Percentiles rank a stretch among this genome's conserved stretches.
Evolutionary conservation across 2,329 filamentous ascomycete genomes (phyloP).

Genomic region (Arthrobotrys sphaeroides): DNA sequence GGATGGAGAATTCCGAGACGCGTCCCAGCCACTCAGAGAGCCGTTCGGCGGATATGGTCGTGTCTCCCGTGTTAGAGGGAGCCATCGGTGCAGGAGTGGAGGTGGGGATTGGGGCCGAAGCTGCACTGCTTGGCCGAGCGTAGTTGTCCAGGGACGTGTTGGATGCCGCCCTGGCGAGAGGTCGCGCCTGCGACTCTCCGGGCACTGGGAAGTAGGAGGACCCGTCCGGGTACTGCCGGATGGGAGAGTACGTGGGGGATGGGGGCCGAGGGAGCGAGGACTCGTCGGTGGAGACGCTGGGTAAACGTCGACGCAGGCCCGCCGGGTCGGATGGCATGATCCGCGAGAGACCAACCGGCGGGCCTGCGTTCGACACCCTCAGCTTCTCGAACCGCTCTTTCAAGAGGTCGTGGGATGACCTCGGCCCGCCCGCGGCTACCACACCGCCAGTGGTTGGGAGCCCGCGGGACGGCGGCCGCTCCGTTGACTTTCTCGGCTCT

Average conservation of each 20-base stretch:
- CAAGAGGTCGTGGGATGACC: conserved; percentile 59
- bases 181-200: conserved; percentile 25
- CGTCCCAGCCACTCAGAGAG: conserved; percentile 75
- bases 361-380: not conserved
- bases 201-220: conserved; percentile 17
- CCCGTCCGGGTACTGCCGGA: conserved; percentile 68
- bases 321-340: not conserved
- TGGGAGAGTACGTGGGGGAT: conserved; percentile 81
- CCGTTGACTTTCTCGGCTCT: conserved; percentile 58
- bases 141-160: conserved; percentile 59
- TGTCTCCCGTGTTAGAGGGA: conserved; percentile 61
- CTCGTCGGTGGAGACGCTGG: conserved; percentile 17
- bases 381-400: conserved; percentile 40
- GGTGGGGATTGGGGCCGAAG: conserved; percentile 59
- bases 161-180: conserved; percentile 24
- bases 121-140: conserved; percentile 55
- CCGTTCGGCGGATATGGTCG: conserved; percentile 72
- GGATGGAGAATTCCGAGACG: conserved; percentile 69
- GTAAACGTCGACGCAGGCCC: conserved; percentile 2
- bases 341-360: not conserved
- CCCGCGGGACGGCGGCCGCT: conserved; percentile 68
- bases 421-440: not conserved
- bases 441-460: not conserved
- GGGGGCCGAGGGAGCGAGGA: conserved; percentile 64
- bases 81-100: conserved; percentile 59